Percentiles rank a stretch among this genome's conserved stretches.
Conservation (phyloP, 2,329 filamentous ascomycete genomes). For the Colletotrichum tanaceti region DNA sequence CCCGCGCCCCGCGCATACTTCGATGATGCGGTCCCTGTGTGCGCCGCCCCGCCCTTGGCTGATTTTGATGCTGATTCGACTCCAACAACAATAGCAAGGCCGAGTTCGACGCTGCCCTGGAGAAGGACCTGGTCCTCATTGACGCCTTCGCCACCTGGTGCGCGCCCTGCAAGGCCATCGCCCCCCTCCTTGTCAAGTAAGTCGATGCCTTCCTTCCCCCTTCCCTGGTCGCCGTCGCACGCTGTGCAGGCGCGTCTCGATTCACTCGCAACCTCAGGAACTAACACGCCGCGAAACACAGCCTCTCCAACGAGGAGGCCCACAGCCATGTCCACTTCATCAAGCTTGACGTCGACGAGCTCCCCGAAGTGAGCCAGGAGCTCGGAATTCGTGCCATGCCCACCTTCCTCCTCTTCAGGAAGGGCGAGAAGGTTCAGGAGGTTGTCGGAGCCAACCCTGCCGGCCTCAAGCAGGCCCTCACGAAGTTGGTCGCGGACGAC, state of each 20-base stretch:
- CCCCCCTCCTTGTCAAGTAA: slow-evolving; percentile 77
- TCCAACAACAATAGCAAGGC: slow-evolving; percentile 58
- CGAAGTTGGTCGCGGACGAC: slow-evolving; percentile 37
- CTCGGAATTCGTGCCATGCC: slow-evolving; percentile 91
- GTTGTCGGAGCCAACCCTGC: slow-evolving; percentile 84
- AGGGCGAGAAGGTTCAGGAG: slow-evolving; percentile 77
- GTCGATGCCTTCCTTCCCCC: background rate
- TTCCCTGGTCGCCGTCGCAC: background rate
- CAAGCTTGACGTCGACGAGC: slow-evolving; percentile 91
- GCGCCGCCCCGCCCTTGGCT: background rate
- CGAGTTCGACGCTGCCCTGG: slow-evolving; percentile 68
- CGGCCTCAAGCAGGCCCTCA: slow-evolving; percentile 65
- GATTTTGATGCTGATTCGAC: background rate
- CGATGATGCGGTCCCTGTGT: background rate
- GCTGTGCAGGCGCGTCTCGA: background rate
- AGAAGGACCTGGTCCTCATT: slow-evolving; percentile 75
- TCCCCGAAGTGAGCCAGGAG: slow-evolving; percentile 79
- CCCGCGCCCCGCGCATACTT: background rate
- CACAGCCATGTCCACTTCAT: slow-evolving; percentile 76
- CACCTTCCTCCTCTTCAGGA: slow-evolving; percentile 87
- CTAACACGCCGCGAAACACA: background rate
- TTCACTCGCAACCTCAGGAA: background rate
- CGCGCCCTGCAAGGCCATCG: slow-evolving; percentile 92
- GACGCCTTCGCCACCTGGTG: slow-evolving; percentile 94
- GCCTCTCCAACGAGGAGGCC: slow-evolving; percentile 54